Evolutionary conservation across 1,139 yeast genomes (phyloP).

Genomic region (Citeromyces hawaiiensis): DNA sequence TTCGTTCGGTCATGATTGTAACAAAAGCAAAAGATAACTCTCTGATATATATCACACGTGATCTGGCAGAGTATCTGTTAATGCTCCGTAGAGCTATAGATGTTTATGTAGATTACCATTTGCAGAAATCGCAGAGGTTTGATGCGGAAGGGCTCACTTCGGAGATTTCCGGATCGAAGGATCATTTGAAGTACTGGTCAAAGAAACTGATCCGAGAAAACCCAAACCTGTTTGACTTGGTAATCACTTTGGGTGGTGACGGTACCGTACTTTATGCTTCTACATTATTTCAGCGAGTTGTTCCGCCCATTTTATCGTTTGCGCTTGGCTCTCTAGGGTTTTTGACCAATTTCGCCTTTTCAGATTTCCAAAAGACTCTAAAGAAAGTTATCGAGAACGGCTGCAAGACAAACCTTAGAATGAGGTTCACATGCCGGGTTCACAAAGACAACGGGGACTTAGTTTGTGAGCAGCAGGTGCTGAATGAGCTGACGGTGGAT

Average conservation of each 20-base stretch:
- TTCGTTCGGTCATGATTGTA: constrained; percentile 60
- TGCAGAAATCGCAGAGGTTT: constrained; percentile 49
- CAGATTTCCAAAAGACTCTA: constrained; percentile 47
- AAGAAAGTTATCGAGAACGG: constrained; percentile 49
- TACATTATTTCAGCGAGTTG: constrained; percentile 63
- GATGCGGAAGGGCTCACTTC: constrained; percentile 27
- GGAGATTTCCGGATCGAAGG: constrained; percentile 26
- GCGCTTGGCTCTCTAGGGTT: constrained; percentile 76
- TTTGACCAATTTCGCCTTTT: constrained; percentile 65
- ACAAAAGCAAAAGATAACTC: constrained; percentile 82
- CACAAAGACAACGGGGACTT: constrained; percentile 37
- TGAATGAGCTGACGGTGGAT: constrained; percentile 76
- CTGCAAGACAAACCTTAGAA: constrained; percentile 64
- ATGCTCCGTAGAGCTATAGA: constrained; percentile 21
- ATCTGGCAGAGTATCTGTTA: constrained; percentile 66
- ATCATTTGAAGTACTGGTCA: constrained; percentile 54
- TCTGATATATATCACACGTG: constrained; percentile 59
- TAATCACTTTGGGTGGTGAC: constrained; percentile 78
- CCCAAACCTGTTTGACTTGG: constrained; percentile 59
- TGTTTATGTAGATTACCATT: constrained; percentile 60
- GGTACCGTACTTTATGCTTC: constrained; percentile 81
- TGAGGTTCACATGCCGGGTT: constrained; percentile 64
- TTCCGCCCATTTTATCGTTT: constrained; percentile 82
- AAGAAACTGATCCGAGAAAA: constrained; percentile 37
- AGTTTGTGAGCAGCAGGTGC: constrained; percentile 63